Evolutionary conservation across 1,139 yeast genomes (phyloP).

Genomic region (Yamadazyma triangularis): DNA sequence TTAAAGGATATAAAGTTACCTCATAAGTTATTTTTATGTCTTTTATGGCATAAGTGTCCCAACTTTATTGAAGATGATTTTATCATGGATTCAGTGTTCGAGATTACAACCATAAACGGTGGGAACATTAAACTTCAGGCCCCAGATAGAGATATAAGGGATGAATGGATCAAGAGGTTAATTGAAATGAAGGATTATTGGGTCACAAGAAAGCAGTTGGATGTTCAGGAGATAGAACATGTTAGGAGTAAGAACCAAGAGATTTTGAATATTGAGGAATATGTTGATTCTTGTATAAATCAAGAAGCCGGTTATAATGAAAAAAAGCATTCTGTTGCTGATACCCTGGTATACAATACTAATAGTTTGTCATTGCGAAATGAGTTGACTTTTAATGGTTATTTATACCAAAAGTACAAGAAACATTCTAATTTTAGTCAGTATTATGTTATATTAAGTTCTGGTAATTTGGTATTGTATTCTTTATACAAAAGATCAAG

Average conservation of each 20-base stretch:
- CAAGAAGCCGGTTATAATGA: conserved; percentile 54
- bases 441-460: conserved; percentile 60
- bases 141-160: conserved; percentile 42
- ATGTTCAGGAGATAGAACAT: conserved; percentile 29
- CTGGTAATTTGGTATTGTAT: conserved; percentile 59
- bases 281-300: conserved; percentile 52
- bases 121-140: conserved; percentile 54
- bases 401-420: conserved; percentile 60
- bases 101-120: conserved; percentile 47
- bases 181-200: conserved; percentile 51
- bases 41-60: conserved; percentile 41
- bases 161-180: conserved; percentile 63
- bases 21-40: conserved; percentile 33
- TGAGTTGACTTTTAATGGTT: conserved; percentile 59
- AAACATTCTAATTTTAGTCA: conserved; percentile 64
- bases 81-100: conserved; percentile 45
- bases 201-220: conserved; percentile 45
- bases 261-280: conserved; percentile 49
- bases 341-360: conserved; percentile 49
- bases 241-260: conserved; percentile 45
- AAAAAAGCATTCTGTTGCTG: conserved; percentile 47
- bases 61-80: conserved; percentile 23
- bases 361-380: conserved; percentile 57
- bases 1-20: conserved; percentile 21
- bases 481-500: conserved; percentile 44